Evolutionary conservation across 73 alveolate genomes (phyloP).

Genomic region (Paramecium biaurelia): DNA sequence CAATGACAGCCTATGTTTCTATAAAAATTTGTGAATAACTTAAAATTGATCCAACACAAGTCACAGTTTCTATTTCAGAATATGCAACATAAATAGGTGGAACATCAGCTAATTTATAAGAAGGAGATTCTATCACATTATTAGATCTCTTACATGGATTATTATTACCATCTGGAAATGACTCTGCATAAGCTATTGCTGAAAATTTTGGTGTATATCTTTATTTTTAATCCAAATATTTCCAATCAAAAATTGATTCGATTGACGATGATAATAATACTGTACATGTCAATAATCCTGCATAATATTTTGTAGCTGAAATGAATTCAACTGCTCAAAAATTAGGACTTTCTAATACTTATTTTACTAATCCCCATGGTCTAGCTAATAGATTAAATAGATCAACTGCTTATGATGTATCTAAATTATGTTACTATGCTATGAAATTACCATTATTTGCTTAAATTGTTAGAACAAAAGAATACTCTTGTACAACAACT

Average conservation of each 20-base stretch:
- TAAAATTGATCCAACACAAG: slow-evolving; percentile 57
- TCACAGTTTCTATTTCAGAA: slow-evolving; percentile 48
- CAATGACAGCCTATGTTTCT: slow-evolving; percentile 73
- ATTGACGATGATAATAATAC: background rate
- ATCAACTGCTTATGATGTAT: slow-evolving; percentile 77
- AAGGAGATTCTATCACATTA: slow-evolving; percentile 69
- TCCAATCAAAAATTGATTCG: background rate
- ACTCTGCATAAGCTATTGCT: slow-evolving; percentile 80
- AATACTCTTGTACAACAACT: slow-evolving; percentile 16
- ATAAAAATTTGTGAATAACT: slow-evolving; percentile 52
- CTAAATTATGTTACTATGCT: slow-evolving; percentile 62
- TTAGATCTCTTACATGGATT: slow-evolving; percentile 73
- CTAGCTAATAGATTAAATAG: slow-evolving; percentile 67
- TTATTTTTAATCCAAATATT: slow-evolving; percentile 33
- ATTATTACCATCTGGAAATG: slow-evolving; percentile 85
- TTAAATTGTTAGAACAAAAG: slow-evolving; percentile 62
- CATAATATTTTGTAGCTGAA: slow-evolving; percentile 65
- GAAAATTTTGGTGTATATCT: slow-evolving; percentile 69
- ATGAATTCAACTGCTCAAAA: slow-evolving; percentile 74
- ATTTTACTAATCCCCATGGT: slow-evolving; percentile 86
- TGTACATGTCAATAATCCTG: slow-evolving; percentile 40
- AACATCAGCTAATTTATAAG: slow-evolving; percentile 70
- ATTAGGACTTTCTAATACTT: slow-evolving; percentile 66
- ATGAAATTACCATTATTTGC: slow-evolving; percentile 62
- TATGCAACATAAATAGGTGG: slow-evolving; percentile 63